phyloP scores from a whole-genome alignment of 2,329 filamentous ascomycete species.

The Monosporascus sp. region DNA sequence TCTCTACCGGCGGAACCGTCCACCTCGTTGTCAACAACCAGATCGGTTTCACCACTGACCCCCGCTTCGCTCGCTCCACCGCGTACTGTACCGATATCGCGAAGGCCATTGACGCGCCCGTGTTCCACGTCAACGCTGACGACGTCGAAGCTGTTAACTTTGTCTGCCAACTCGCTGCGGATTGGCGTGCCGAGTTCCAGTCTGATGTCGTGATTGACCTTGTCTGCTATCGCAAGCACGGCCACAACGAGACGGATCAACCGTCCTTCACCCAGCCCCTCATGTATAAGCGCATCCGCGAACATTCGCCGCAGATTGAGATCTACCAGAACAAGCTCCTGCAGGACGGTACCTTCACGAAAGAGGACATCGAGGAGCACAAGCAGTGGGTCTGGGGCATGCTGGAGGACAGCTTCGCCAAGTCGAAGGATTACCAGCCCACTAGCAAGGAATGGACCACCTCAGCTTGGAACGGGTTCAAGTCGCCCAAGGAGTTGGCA shows the following conservation, averaged over 20 bases:
- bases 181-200: slow-evolving; percentile 98
- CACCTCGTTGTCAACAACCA: slow-evolving; percentile 99
- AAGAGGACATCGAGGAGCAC: slow-evolving; percentile 97
- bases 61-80: slow-evolving; percentile 92
- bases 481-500: slow-evolving; percentile 95
- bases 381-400: slow-evolving; percentile 99
- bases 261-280: slow-evolving; percentile 98
- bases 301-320: slow-evolving; percentile 79
- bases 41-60: slow-evolving; percentile 98
- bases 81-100: slow-evolving; percentile 99
- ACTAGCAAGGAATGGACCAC: slow-evolving; percentile 98
- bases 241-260: slow-evolving; percentile 99
- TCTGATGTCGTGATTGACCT: slow-evolving; percentile 97
- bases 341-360: slow-evolving; percentile 89
- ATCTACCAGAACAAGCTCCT: slow-evolving; percentile 90
- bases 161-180: slow-evolving; percentile 91
- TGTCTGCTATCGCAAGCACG: slow-evolving; percentile 98
- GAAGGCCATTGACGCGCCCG: slow-evolving; percentile 95
- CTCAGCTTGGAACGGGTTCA: slow-evolving; percentile 98
- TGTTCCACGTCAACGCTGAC: slow-evolving; percentile 99
- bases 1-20: slow-evolving; percentile 95
- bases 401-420: slow-evolving; percentile 94
- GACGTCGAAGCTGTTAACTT: slow-evolving; percentile 98
- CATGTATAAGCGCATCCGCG: slow-evolving; percentile 97
- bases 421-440: slow-evolving; percentile 95